Evolutionary conservation across 1,284 basidiomycete species (phyloP), one percentile per base, ranked within the genome.

Genomic region (Ceratobasidium sp.): DNA sequence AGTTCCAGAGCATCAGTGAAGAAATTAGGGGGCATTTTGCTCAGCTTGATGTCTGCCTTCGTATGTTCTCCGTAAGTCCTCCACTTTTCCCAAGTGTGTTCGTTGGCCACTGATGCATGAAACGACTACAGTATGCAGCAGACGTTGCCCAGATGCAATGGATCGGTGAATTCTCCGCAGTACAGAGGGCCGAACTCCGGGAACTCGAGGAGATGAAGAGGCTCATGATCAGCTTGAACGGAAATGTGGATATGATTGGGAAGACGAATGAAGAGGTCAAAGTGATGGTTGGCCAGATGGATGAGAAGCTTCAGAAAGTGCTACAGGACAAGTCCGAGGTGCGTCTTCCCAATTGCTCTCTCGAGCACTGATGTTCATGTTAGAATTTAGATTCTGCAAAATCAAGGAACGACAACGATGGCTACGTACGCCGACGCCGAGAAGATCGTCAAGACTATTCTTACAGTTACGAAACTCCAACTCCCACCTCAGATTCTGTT

Each of bases 61-160:
- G 6, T 14, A 22, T 56, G 9, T 73, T 73, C 31, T 73, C 72
- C 31, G 72, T 73, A 19, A 56, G 60, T 51, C 19, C 19, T 17
- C 19, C 50, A 7, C 50, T 5, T 24, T 14, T 19, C 8, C 9
- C n/a, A 3, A 24, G 19, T 8, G 15, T 7, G 19, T 6, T n/a
- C 14, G 11, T 19, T 50, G 8, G 50, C 24, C 8, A 45, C 15
- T 54, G 5, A 62, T 27, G 8, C 27, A 24, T n/a, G n/a, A n/a
- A 17, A 19, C 15, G 22, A 24, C 11, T 54, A 9, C 45, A 62
- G 59, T 63, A 63, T 53, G 47, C 57, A 5, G 31, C 59, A 5
- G 50, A 63, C 19, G 71, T 73, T 22, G 57, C 71, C 22, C 48
- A 73, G 22, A 36, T 33, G 15, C 71, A 73, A 51, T 73, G 65